Evolutionary conservation across 2,329 filamentous ascomycete genomes (phyloP), one percentile per base, ranked within the genome.

Genomic region (Didymella arachidicola): DNA sequence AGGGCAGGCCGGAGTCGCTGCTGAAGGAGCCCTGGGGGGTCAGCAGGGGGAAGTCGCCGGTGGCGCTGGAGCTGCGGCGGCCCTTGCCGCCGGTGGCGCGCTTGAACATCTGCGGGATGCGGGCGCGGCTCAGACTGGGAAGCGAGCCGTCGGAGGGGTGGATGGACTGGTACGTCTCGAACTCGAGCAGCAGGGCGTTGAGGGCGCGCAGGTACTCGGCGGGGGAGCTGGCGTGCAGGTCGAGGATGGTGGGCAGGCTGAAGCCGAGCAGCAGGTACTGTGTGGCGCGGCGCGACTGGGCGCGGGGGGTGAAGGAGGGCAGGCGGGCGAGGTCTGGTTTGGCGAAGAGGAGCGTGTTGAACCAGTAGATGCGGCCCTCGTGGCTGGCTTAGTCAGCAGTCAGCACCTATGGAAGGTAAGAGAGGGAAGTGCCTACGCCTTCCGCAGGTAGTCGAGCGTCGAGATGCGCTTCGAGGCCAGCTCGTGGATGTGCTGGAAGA

Each of bases 281-380:
- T 50, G 93, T 96, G 34, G 95, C 94, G 68, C 95, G 91, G 58
- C 93, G 90, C 61, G 92, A 89, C 47, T 97, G 87, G 73, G 94
- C 95, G 64, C 90, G 88, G 4, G 87, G 81, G 59, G 96, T 91
- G 73, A 96, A 94, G 73, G 92, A 96, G 44, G 94, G 89, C 81
- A 97, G 89, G 72, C 89, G 88, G 50, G 85, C 81, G 32, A 98
- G 84, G 76, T 97, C 92, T 29, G 86, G 78, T 70, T 92, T 90
- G 65, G 93, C 91, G 78, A 97, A 97, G 72, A 96, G 90, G 60
- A 97, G 87, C 0, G 95, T 97, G 79, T 97, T 97, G 83, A 98
- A 97, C 93, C 95, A 98, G 81, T 96, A 98, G 41, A 97, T 88
- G 58, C 92, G 89, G 60, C 94, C 93, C 79, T 97, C 93, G 74